Base-by-base conservation (phyloP, 345 rosid species). In the Rhodomyrtus tomentosa region DNA sequence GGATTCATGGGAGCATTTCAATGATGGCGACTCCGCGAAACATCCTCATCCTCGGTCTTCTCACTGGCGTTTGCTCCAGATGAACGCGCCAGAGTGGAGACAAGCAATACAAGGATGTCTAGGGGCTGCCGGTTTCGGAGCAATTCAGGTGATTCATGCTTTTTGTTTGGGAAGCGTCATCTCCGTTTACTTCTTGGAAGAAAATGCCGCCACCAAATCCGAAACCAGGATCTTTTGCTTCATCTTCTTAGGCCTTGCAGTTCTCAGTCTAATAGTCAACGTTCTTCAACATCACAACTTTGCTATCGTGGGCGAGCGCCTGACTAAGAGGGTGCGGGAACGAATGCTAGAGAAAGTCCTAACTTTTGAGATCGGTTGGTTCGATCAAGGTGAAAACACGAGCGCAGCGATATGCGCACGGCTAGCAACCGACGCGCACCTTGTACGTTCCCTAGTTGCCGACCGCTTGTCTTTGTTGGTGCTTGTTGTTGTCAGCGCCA, bases 331-430 rank as follows among this genome's bases (percentile, higher is more conserved):
- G 83, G 92, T 90, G 42, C 83, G 92, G 53, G 90, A 91, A 74
- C 83, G 85, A 54, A 73, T 90, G 83, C 87, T 91, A 8, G 74
- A 48, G 22, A 88, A 89, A 84, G 62, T 91, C 48, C 85, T 91
- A 12, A 89, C 91, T 49, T 92, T 90, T 84, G 92, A 90, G 89
- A 81, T 88, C 3, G 92, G 88, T 3, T 92, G 92, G 92, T 92
- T 92, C 58, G 93, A 92, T 84, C 84, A 59, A 42, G 95, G 90
- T 1, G 90, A 90, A 73, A 92, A 92, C 81, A 88, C 89, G 16
- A 91, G 91, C 76, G 90, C 92, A 29, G 92, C 91, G 20, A 85
- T 88, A 52, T 90, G 93, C 83, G 86, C 90, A 45, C 54, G 88
- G 59, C 82, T 92, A 81, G 90, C 89, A 16, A 83, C 85, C 20